Conservation (phyloP, 495 filamentous ascomycete genomes). For the Podospora appendiculata region DNA sequence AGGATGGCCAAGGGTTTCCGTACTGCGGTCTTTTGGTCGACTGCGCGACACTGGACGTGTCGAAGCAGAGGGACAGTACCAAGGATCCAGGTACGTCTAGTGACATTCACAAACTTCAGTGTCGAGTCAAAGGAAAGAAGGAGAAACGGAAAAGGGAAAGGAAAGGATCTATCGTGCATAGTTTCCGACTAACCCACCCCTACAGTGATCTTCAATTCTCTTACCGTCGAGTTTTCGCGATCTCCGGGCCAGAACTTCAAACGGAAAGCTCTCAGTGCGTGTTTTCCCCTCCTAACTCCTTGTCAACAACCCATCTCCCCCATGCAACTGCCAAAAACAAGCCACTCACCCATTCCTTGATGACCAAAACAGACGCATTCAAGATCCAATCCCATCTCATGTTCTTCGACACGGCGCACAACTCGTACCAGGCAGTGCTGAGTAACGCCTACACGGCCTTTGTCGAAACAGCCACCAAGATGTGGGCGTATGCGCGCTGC, state of each 20-base stretch:
- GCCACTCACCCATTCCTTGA: slow-evolving; percentile 20
- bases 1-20: slow-evolving; percentile 52
- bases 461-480: slow-evolving; percentile 69
- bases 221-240: slow-evolving; percentile 69
- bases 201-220: slow-evolving; percentile 45
- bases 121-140: not conserved
- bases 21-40: slow-evolving; percentile 83
- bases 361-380: slow-evolving; percentile 46
- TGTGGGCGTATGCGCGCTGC: slow-evolving; percentile 68
- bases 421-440: slow-evolving; percentile 59
- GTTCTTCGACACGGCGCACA: slow-evolving; percentile 82
- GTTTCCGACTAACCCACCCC: not conserved
- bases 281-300: not conserved
- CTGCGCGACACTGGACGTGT: slow-evolving; percentile 64
- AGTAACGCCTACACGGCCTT: slow-evolving; percentile 69
- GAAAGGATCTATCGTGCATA: not conserved
- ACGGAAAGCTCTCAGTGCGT: slow-evolving; percentile 65
- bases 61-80: slow-evolving; percentile 18
- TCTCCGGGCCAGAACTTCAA: slow-evolving; percentile 66
- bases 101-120: not conserved
- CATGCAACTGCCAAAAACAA: slow-evolving; percentile 34
- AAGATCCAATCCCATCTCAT: slow-evolving; percentile 82
- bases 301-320: slow-evolving; percentile 26
- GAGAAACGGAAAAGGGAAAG: slow-evolving; percentile 11
- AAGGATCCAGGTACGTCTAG: slow-evolving; percentile 17